Percentiles rank a stretch among this genome's conserved stretches.
These are phyloP conservation scores for Sporothrix mexicana DNA, from an alignment of 2,329 filamentous ascomycete species.

Conservation along the genomic window DNA sequence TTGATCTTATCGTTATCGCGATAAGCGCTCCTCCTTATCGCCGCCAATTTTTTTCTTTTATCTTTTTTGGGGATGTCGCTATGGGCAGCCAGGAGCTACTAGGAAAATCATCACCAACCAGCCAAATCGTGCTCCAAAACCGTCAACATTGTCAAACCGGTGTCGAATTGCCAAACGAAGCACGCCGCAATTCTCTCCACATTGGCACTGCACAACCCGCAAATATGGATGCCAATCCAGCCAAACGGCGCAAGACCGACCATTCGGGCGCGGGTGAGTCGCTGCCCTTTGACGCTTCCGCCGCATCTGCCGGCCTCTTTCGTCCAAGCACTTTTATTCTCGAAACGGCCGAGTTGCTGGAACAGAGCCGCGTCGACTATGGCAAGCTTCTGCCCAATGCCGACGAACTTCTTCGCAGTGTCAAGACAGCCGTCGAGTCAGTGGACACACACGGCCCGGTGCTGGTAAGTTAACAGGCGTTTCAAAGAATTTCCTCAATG, in stretches of 20 bases:
- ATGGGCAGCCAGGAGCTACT: not conserved
- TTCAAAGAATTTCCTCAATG: not conserved
- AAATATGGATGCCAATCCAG: slow-evolving; percentile 44
- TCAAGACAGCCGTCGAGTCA: slow-evolving; percentile 61
- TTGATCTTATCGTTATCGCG: slow-evolving; percentile 9
- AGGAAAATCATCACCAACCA: slow-evolving; percentile 31
- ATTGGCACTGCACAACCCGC: slow-evolving; percentile 11
- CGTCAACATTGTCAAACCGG: slow-evolving; percentile 8
- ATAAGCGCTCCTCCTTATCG: slow-evolving; percentile 16
- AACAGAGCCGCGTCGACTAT: slow-evolving; percentile 61
- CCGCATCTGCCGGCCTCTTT: slow-evolving; percentile 43
- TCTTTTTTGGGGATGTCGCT: slow-evolving; percentile 11
- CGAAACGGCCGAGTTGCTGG: slow-evolving; percentile 65
- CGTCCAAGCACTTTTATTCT: slow-evolving; percentile 61
- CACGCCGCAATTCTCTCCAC: not conserved
- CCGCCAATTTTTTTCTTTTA: not conserved
- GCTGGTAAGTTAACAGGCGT: slow-evolving; percentile 51
- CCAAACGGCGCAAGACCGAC: slow-evolving; percentile 46
- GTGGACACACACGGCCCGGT: slow-evolving; percentile 56
- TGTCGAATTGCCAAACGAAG: not conserved
- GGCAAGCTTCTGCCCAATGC: slow-evolving; percentile 54
- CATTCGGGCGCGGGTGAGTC: slow-evolving; percentile 38
- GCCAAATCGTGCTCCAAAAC: not conserved
- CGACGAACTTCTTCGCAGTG: slow-evolving; percentile 55
- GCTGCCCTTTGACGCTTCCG: slow-evolving; percentile 40